Base-by-base conservation (phyloP, 2,329 filamentous ascomycete species). In the Claviceps cyperi region DNA sequence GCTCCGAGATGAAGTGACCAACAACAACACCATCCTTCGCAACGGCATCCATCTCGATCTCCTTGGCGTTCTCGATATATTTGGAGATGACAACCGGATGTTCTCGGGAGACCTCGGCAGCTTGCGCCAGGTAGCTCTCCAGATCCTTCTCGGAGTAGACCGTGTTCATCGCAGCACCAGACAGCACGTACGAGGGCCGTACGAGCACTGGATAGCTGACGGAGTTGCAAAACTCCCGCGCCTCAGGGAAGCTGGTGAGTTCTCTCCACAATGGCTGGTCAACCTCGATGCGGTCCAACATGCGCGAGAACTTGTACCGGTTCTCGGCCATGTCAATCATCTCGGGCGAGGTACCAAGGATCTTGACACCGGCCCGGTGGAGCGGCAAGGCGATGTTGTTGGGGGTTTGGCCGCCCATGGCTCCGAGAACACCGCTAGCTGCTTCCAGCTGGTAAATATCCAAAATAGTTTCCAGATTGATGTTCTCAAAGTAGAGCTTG, bases 271-370 rank as follows among this genome's bases (percentile, higher is more conserved):
- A 86, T 5, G 92, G 92, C 70, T 98, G 92, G 64, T 98, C 92
- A 35, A 98, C 92, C 24, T 78, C 84, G 57, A 97, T 95, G 58
- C 86, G 80, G 68, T 98, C 92, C 57, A 97, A 76, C 88, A 97
- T 95, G 62, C 92, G 88, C 43, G 89, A 95, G 74, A 97, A 97
- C 74, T 97, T 97, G 77, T 94, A 97, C 52, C 92, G 78, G 67
- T 98, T 97, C 73, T 98, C 92, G 1, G 92, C 92, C 37, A 80
- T 88, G 66, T 98, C 92, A 62, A 98, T 97, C 91, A 97, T 97
- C 67, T 98, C 92, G 9, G 92, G 92, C 0, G 91, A 96, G 1
- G 92, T 98, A 58, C 92, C 92, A 4, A 97, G 75, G 37, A 97
- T 83, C 71, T 91, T 94, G 62, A 95, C 86, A 54, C 94, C 92